phyloP scores from a whole-genome alignment of 306 rosid species.

The Lithocarpus polystachyus region DNA sequence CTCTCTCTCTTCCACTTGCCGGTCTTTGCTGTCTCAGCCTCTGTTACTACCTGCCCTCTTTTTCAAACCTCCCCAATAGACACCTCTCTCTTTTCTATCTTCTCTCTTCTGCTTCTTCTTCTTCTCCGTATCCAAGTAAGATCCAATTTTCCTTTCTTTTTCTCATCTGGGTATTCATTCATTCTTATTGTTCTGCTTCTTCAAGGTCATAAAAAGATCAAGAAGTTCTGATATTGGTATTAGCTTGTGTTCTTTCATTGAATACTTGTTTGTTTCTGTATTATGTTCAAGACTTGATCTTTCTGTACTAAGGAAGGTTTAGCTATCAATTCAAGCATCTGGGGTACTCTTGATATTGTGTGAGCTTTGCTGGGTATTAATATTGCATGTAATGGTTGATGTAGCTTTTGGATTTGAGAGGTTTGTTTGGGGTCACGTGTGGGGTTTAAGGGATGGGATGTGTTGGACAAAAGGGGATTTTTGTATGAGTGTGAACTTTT shows the following conservation, averaged over 20 bases:
- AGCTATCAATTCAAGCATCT: slow-evolving; percentile 45
- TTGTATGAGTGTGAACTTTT: slow-evolving; percentile 27
- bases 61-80: slow-evolving; percentile 22
- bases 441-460: slow-evolving; percentile 23
- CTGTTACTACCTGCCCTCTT: slow-evolving; percentile 34
- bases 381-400: slow-evolving; percentile 34
- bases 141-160: slow-evolving; percentile 30
- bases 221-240: slow-evolving; percentile 32
- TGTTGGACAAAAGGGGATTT: slow-evolving; percentile 28
- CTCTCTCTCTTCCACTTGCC: slow-evolving; percentile 79
- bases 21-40: slow-evolving; percentile 49
- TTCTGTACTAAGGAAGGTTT: slow-evolving; percentile 24
- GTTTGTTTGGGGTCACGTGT: slow-evolving; percentile 19
- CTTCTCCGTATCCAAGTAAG: slow-evolving; percentile 31
- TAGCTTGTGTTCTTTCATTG: slow-evolving; percentile 24
- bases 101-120: slow-evolving; percentile 19
- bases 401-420: slow-evolving; percentile 41
- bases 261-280: slow-evolving; percentile 15
- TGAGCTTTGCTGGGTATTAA: slow-evolving; percentile 39
- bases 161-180: slow-evolving; percentile 27
- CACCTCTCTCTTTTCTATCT: slow-evolving; percentile 32
- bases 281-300: slow-evolving; percentile 28
- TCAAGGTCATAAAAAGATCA: slow-evolving; percentile 30
- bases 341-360: slow-evolving; percentile 37
- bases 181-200: slow-evolving; percentile 23